Percentiles rank a stretch among this genome's conserved stretches.
These are phyloP conservation scores for Pistacia vera DNA, from an alignment of 345 rosid species.

Conservation along the genomic window DNA sequence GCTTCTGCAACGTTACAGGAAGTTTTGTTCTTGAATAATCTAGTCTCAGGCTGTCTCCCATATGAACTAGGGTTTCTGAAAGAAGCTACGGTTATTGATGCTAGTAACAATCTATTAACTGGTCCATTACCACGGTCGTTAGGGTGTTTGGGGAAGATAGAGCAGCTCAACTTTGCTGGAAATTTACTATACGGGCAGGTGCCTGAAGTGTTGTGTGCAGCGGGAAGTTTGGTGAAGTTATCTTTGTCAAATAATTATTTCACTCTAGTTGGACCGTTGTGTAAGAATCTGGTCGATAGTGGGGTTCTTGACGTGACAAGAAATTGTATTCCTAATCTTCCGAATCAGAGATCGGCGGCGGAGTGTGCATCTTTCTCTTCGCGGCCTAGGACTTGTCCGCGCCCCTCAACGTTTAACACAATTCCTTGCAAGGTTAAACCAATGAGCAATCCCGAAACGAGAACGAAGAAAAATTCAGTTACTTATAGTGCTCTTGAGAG, in stretches of 20 bases:
- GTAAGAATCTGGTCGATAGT: slow-evolving; percentile 31
- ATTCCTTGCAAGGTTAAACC: slow-evolving; percentile 36
- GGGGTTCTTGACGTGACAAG: slow-evolving; percentile 36
- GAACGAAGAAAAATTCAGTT: slow-evolving; percentile 24
- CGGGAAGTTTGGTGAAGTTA: slow-evolving; percentile 29
- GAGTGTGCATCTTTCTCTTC: slow-evolving; percentile 36
- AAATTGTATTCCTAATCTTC: slow-evolving; percentile 41
- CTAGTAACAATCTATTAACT: slow-evolving; percentile 37
- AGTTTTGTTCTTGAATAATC: slow-evolving; percentile 40
- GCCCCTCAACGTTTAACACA: slow-evolving; percentile 16
- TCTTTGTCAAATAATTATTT: slow-evolving; percentile 48
- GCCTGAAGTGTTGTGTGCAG: slow-evolving; percentile 41
- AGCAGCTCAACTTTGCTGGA: slow-evolving; percentile 41
- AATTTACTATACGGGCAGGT: slow-evolving; percentile 42
- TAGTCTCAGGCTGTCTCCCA: slow-evolving; percentile 42
- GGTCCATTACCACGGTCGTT: slow-evolving; percentile 50
- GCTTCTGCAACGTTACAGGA: slow-evolving; percentile 33
- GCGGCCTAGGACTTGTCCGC: slow-evolving; percentile 22
- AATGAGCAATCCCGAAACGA: neutral
- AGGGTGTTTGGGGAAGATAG: slow-evolving; percentile 39
- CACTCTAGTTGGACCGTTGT: slow-evolving; percentile 34
- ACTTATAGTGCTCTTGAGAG: slow-evolving; percentile 27
- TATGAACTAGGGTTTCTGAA: slow-evolving; percentile 43
- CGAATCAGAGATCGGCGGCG: slow-evolving; percentile 36
- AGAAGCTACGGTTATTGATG: slow-evolving; percentile 38